Evolutionary conservation across 2,329 filamentous ascomycete species (phyloP), one percentile per base, ranked within the genome.

Genomic region (Cercospora canescens): DNA sequence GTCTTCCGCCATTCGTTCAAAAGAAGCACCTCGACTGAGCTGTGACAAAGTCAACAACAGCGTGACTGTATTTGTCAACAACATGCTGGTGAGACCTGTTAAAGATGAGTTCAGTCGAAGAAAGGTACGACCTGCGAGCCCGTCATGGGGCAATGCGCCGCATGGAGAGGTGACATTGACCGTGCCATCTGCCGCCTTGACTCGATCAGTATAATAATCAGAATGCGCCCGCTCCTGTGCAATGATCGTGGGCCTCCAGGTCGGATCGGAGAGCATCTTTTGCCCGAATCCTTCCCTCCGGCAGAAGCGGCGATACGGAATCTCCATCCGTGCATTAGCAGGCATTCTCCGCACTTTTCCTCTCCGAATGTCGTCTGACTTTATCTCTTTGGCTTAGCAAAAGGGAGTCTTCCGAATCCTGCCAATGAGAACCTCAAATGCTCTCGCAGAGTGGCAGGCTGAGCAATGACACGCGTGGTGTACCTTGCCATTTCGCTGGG

Each of bases 321-420:
- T 11, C 21, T 24, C 18, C 21, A 52, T 52, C 41, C 26, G 39
- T 52, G 59, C 41, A 35, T 37, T n/a, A 45, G 26, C 64, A 66
- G 64, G 64, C 64, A 66, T 66, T 66, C 64, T 66, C 64, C 64
- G 64, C 64, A 66, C 56, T 66, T 55, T 60, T 50, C 39, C 54
- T 45, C 45, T 45, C 52, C 37, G 37, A 50, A 24, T 24, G 39
- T 54, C 16, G 30, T 62, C 64, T 59, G 60, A 41, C 54, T 54
- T 58, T 63, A 63, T 63, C 18, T 28, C 64, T 62, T 54, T 32
- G 41, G 28, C 55, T 58, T 54, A 54, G 59, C 54, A 34, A 59
- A 28, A n/a, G 41, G 59, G 26, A 39, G 24, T 54, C 16, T 30
- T 32, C 57, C 41, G 24, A 1, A 48, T 14, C 26, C 50, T 61